Conservation (phyloP, 352 stramenopile species). For the Phytophthora vignae region DNA sequence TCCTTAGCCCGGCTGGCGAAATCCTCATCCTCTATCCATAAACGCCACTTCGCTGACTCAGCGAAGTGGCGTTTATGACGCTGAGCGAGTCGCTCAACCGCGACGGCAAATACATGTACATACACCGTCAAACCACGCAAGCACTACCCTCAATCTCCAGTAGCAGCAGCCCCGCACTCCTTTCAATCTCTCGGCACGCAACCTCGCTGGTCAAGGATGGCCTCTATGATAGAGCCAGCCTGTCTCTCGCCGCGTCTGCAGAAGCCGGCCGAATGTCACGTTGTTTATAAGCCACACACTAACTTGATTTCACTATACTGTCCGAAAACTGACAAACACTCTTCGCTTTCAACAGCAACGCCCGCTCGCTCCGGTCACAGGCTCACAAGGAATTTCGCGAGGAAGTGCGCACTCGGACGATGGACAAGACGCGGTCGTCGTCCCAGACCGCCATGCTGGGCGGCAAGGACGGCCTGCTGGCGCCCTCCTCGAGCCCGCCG, state of each 20-base stretch:
- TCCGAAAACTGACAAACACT: slow-evolving; percentile 11
- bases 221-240: too few relatives aligned
- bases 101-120: too few relatives aligned
- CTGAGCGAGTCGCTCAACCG: too few relatives aligned
- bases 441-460: slow-evolving; percentile 28
- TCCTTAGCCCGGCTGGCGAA: too few relatives aligned
- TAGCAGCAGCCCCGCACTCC: too few relatives aligned
- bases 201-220: too few relatives aligned
- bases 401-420: neutral
- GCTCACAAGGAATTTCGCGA: slow-evolving; percentile 11
- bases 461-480: slow-evolving; percentile 16
- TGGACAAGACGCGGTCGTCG: slow-evolving; percentile 30
- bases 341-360: neutral
- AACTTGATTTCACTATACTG: neutral
- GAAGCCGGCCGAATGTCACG: neutral
- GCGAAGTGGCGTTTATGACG: too few relatives aligned
- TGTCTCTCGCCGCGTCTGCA: neutral
- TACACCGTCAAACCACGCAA: too few relatives aligned
- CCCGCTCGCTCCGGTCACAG: neutral
- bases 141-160: too few relatives aligned
- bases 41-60: too few relatives aligned
- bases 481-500: neutral
- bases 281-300: too few relatives aligned
- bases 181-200: too few relatives aligned
- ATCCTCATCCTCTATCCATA: neutral